Conservation (phyloP, 768 basidiomycete genomes). For the Russula olivacea region DNA sequence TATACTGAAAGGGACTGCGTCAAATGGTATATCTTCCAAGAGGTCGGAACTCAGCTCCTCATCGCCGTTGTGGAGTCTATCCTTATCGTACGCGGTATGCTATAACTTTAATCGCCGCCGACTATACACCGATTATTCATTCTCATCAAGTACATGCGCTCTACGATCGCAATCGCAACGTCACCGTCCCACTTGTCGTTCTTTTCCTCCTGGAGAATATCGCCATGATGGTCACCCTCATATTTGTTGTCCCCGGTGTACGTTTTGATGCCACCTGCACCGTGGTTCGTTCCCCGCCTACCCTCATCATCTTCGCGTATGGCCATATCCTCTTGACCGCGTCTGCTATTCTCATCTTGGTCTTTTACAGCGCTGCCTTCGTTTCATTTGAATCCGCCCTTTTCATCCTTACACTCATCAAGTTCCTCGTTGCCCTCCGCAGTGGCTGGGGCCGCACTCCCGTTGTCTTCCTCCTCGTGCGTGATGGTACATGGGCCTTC, state of each 20-base stretch:
- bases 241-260: conserved; percentile 7
- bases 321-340: background rate
- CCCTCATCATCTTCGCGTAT: conserved; percentile 20
- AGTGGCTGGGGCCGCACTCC: conserved; percentile 26
- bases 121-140: background rate
- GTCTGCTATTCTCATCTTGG: background rate
- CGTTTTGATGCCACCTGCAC: conserved; percentile 15
- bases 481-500: conserved; percentile 30
- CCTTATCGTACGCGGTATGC: conserved; percentile 29
- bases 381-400: conserved; percentile 28
- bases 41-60: conserved; percentile 21
- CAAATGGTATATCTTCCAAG: conserved; percentile 19
- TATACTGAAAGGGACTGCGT: conserved; percentile 26
- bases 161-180: conserved; percentile 16
- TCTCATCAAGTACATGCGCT: conserved; percentile 19
- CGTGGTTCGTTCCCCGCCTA: conserved; percentile 13
- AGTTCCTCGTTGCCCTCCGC: conserved; percentile 25
- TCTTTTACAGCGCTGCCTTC: conserved; percentile 25
- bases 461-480: conserved; percentile 26
- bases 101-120: background rate
- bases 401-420: conserved; percentile 27
- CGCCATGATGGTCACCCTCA: conserved; percentile 17
- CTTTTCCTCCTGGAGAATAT: conserved; percentile 20
- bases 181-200: conserved; percentile 4
- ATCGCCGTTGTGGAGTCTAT: conserved; percentile 26